These are phyloP conservation scores for Basidiobolus meristosporus DNA, from an alignment of 371 early-diverging fungal genomes.

Conservation along the genomic window DNA sequence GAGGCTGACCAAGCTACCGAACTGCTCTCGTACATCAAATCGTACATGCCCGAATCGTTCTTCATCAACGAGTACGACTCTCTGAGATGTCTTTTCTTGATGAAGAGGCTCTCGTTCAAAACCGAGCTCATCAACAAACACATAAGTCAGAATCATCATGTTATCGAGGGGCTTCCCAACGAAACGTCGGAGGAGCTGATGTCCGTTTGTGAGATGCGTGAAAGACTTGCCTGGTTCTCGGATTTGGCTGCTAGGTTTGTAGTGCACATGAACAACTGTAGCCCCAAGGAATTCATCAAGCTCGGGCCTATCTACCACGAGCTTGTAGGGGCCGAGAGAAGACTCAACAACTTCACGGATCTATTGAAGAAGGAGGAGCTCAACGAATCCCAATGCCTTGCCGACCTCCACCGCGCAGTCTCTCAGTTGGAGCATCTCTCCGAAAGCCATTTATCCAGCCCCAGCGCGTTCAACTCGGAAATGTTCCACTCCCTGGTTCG, in stretches of 20 bases:
- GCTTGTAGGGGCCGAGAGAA: conserved; percentile 17
- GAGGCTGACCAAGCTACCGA: conserved; percentile 68
- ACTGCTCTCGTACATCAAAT: too few species aligned
- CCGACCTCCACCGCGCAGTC: too few species aligned
- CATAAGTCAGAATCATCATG: conserved; percentile 43
- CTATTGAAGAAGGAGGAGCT: background rate
- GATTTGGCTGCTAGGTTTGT: conserved; percentile 42
- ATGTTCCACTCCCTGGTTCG: too few species aligned
- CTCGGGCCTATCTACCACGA: conserved; percentile 56
- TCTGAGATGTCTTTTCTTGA: conserved; percentile 44
- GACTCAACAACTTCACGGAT: background rate
- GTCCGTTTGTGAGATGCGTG: too few species aligned
- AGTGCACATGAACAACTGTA: conserved; percentile 38
- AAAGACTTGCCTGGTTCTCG: conserved; percentile 46
- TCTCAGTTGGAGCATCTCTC: too few species aligned
- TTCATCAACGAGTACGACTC: conserved; percentile 61
- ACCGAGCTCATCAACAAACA: conserved; percentile 52
- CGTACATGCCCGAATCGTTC: conserved; percentile 75
- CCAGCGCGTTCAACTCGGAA: too few species aligned
- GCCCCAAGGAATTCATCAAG: conserved; percentile 39
- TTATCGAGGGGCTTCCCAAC: conserved; percentile 30
- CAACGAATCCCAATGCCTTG: too few species aligned
- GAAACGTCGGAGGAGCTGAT: conserved; percentile 24
- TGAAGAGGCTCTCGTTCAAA: conserved; percentile 66
- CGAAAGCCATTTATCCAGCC: too few species aligned